Evolutionary conservation across 2,329 filamentous ascomycete genomes (phyloP).

Genomic region (Cyanodermella asteris): DNA sequence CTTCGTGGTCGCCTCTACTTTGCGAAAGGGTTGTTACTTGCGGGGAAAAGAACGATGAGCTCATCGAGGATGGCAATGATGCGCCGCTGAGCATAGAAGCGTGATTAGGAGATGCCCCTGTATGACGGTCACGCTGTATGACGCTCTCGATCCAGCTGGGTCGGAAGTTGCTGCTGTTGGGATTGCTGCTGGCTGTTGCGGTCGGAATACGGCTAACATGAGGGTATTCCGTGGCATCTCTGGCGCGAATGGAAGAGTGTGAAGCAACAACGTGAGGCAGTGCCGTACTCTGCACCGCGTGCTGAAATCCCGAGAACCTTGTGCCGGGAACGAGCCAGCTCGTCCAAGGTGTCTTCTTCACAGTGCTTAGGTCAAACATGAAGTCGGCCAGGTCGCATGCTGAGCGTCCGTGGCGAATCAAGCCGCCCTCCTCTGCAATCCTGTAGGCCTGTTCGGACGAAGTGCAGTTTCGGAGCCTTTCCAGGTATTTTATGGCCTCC

Average conservation of each 20-base stretch:
- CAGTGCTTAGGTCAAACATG: conserved; percentile 29
- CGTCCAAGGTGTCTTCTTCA: conserved; percentile 29
- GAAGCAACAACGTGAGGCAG: conserved; percentile 14
- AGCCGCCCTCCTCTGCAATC: conserved; percentile 29
- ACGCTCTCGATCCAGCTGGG: not conserved
- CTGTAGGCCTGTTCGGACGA: conserved; percentile 32
- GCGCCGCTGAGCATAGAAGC: conserved; percentile 1
- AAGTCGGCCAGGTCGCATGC: conserved; percentile 33
- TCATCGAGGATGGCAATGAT: not conserved
- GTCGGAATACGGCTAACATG: not conserved
- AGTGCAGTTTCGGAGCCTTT: conserved; percentile 31
- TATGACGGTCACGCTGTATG: not conserved
- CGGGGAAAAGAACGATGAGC: not conserved
- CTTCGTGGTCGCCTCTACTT: conserved; percentile 18
- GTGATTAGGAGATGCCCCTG: not conserved
- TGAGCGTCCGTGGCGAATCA: conserved; percentile 31
- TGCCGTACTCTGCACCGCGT: conserved; percentile 18
- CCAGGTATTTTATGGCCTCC: conserved; percentile 39
- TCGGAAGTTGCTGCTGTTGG: not conserved
- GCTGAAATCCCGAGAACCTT: conserved; percentile 38
- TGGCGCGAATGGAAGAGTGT: conserved; percentile 5
- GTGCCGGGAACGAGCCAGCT: conserved; percentile 42
- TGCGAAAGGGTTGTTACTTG: conserved; percentile 1
- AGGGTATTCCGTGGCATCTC: not conserved
- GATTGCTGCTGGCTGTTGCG: not conserved